These are phyloP conservation scores for Penicillium longicatenatum DNA, from an alignment of 495 filamentous ascomycete species.

Conservation along the genomic window DNA sequence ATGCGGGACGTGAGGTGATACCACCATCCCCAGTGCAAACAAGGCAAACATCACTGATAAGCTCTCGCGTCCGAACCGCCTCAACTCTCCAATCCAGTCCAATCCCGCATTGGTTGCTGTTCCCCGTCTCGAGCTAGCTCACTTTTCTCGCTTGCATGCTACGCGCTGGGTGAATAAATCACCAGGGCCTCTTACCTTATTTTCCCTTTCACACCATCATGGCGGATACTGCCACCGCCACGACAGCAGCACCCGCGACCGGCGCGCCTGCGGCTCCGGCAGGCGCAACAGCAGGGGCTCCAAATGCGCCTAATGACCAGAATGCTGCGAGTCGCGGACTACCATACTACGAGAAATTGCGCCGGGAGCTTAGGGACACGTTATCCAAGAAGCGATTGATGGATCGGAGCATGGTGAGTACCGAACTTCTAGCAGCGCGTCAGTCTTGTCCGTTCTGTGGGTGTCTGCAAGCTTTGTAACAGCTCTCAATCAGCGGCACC, in stretches of 20 bases:
- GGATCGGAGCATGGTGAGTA: conserved; percentile 63
- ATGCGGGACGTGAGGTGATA: conserved; percentile 13
- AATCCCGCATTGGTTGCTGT: neutral
- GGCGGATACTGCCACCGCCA: conserved; percentile 55
- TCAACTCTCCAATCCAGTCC: conserved; percentile 3
- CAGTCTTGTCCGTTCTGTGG: neutral
- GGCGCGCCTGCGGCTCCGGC: conserved; percentile 22
- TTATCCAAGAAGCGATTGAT: conserved; percentile 66
- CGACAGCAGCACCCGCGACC: conserved; percentile 25
- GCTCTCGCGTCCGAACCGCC: conserved; percentile 11
- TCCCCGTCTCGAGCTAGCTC: neutral
- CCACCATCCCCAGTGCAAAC: conserved; percentile 38
- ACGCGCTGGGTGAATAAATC: neutral
- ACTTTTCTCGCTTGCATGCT: neutral
- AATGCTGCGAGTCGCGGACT: conserved; percentile 48
- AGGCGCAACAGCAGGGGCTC: conserved; percentile 26
- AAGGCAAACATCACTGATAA: conserved; percentile 41
- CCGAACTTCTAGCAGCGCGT: neutral
- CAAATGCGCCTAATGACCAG: conserved; percentile 35
- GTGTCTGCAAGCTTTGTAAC: neutral
- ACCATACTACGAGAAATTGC: conserved; percentile 74
- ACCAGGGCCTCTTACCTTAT: neutral
- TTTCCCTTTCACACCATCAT: conserved; percentile 42
- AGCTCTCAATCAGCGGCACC: neutral
- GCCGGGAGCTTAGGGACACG: conserved; percentile 67